These are phyloP conservation scores for Endocladia muricata DNA, from an alignment of 31 red algal genomes.

Conservation along the genomic window DNA sequence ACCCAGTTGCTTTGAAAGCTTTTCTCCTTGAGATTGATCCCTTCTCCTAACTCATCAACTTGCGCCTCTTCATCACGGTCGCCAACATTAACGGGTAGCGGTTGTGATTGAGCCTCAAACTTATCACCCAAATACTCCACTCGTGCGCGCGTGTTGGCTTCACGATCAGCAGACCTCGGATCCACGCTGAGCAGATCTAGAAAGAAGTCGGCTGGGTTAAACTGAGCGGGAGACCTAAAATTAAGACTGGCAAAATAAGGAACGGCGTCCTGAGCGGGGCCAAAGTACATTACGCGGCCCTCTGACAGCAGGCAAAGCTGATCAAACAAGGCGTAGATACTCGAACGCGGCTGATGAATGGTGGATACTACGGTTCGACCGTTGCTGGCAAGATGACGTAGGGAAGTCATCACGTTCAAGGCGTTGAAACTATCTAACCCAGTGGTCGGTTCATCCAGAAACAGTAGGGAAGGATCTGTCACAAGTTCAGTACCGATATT, in stretches of 20 bases:
- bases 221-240: conserved; percentile 81
- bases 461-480: conserved; percentile 85
- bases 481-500: conserved; percentile 96
- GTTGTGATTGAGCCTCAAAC: conserved; percentile 23
- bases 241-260: conserved; percentile 76
- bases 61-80: conserved; percentile 12
- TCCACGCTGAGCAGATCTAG: conserved; percentile 85
- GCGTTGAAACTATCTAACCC: conserved; percentile 93
- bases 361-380: conserved; percentile 90
- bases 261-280: conserved; percentile 88
- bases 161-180: conserved; percentile 49
- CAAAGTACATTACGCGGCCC: conserved; percentile 93
- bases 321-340: conserved; percentile 95
- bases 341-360: conserved; percentile 97
- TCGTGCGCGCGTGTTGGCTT: conserved; percentile 66
- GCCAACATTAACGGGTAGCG: conserved; percentile 8
- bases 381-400: conserved; percentile 78
- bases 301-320: conserved; percentile 84
- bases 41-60: background rate
- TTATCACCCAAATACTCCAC: conserved; percentile 61
- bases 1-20: conserved; percentile 71
- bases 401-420: conserved; percentile 78
- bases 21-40: conserved; percentile 13
- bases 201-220: conserved; percentile 97
- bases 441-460: conserved; percentile 93